Evolutionary conservation across 768 basidiomycete species (phyloP), one percentile per base, ranked within the genome.

Genomic region (Phylloporus scabripes): DNA sequence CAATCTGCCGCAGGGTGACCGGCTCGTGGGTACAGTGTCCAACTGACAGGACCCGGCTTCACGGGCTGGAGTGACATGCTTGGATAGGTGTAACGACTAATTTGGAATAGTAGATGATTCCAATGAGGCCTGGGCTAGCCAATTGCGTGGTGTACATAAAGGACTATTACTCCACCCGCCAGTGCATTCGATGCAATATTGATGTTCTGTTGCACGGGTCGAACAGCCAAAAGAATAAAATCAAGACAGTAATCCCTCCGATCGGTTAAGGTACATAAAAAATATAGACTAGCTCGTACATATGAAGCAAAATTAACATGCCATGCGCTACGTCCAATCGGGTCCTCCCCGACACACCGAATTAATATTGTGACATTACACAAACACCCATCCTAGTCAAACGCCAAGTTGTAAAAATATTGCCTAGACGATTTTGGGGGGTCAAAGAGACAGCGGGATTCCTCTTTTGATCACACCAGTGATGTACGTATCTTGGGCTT

Each of bases 181-280:
- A 4, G 24, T 26, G 24, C n/a, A n/a, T n/a, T n/a, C n/a, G n/a
- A n/a, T n/a, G n/a, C n/a, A n/a, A n/a, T n/a, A n/a, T 45, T 60
- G n/a, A 54, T 21, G 23, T 17, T 39, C 11, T 10, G 36, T 46
- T 8, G 38, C 36, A 37, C 4, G 31, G 39, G 39, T 47, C 15
- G 46, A 37, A 31, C 45, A 55, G 45, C 39, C 20, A 45, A 55
- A 28, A 44, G 21, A 17, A 51, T 8, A 11, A 89, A 58, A 74
- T 75, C 26, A 88, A 77, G 79, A 85, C 82, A 58, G 71, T 67
- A 11, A 63, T 92, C 34, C 74, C 87, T 99, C 37, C 39, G 94
- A 98, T 48, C 92, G 94, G 61, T 72, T 97, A 4, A 90, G 85
- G 0, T 86, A 83, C 44, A 77, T 96, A 53, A 83, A 83, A 53